Conservation (phyloP, 176 grass and related monocot genomes). For the Poa pratensis region DNA sequence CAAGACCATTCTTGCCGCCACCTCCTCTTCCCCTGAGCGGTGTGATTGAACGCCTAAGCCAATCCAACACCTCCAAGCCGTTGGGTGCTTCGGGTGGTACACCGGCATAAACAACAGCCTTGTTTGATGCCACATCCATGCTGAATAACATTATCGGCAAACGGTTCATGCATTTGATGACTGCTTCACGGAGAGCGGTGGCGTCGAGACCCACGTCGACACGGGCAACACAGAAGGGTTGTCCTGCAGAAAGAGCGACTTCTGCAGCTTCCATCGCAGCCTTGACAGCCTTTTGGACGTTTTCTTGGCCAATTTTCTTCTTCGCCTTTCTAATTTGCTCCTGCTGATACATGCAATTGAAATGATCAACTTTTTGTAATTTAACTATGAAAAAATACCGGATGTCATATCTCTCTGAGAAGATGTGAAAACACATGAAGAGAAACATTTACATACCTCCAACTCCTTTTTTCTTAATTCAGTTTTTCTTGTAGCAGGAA, state of each 20-base stretch:
- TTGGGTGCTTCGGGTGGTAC: slow-evolving; percentile 56
- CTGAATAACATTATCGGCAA: slow-evolving; percentile 91
- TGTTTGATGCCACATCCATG: slow-evolving; percentile 65
- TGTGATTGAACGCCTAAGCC: slow-evolving; percentile 69
- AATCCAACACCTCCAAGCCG: slow-evolving; percentile 71
- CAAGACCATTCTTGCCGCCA: slow-evolving; percentile 84
- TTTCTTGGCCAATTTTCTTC: slow-evolving; percentile 87
- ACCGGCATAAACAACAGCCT: slow-evolving; percentile 77
- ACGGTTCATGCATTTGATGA: slow-evolving; percentile 71
- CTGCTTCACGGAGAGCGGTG: slow-evolving; percentile 80
- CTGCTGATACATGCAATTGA: slow-evolving; percentile 31
- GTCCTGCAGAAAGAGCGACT: slow-evolving; percentile 65
- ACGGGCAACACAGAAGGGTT: slow-evolving; percentile 60
- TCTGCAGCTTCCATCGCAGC: slow-evolving; percentile 64
- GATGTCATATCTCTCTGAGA: neutral
- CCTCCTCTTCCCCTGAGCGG: slow-evolving; percentile 90
- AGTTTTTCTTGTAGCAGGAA: slow-evolving; percentile 65
- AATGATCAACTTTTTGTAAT: neutral
- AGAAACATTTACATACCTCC: slow-evolving; percentile 59
- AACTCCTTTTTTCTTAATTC: slow-evolving; percentile 79
- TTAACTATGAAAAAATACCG: no score
- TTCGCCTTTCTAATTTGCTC: slow-evolving; percentile 87
- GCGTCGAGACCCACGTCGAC: slow-evolving; percentile 83
- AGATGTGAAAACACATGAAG: neutral
- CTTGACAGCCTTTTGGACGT: slow-evolving; percentile 78